These are phyloP conservation scores for Cyberlindnera mycetangii DNA, from an alignment of 805 yeast species.

Conservation along the genomic window DNA sequence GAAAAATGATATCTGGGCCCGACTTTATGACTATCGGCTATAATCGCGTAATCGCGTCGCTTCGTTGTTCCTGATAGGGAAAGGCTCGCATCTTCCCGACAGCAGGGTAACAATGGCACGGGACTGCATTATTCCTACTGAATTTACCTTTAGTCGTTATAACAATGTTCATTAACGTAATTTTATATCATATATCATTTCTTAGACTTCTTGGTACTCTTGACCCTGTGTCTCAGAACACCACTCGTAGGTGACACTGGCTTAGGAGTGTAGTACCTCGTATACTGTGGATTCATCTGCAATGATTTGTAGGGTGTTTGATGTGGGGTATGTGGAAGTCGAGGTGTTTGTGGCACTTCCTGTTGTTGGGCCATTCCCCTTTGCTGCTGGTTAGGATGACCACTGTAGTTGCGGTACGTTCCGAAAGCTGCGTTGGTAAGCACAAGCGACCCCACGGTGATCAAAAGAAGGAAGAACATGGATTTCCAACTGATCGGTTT, in stretches of 20 bases:
- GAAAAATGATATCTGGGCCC: background rate
- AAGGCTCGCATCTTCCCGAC: no score
- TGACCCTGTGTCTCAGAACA: slow-evolving; percentile 19
- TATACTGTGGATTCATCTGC: slow-evolving; percentile 22
- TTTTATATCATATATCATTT: slow-evolving; percentile 5
- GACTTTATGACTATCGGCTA: no score
- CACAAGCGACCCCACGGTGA: slow-evolving; percentile 50
- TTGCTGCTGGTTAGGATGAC: slow-evolving; percentile 6
- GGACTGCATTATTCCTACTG: background rate
- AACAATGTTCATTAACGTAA: background rate
- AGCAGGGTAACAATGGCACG: no score
- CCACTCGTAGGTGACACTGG: slow-evolving; percentile 22
- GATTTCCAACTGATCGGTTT: slow-evolving; percentile 71
- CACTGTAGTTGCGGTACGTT: slow-evolving; percentile 32
- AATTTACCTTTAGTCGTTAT: no score
- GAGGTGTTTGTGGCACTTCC: slow-evolving; percentile 19
- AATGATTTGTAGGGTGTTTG: slow-evolving; percentile 22
- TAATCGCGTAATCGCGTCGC: no score
- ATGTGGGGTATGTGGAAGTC: slow-evolving; percentile 19
- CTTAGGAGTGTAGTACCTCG: slow-evolving; percentile 25
- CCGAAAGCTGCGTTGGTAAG: slow-evolving; percentile 52
- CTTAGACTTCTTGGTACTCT: slow-evolving; percentile 20
- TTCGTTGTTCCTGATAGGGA: no score
- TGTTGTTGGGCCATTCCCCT: slow-evolving; percentile 8
- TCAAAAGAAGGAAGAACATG: slow-evolving; percentile 43